Base-by-base conservation (phyloP, 106 monocot genomes). In the Apostasia ramifera region DNA sequence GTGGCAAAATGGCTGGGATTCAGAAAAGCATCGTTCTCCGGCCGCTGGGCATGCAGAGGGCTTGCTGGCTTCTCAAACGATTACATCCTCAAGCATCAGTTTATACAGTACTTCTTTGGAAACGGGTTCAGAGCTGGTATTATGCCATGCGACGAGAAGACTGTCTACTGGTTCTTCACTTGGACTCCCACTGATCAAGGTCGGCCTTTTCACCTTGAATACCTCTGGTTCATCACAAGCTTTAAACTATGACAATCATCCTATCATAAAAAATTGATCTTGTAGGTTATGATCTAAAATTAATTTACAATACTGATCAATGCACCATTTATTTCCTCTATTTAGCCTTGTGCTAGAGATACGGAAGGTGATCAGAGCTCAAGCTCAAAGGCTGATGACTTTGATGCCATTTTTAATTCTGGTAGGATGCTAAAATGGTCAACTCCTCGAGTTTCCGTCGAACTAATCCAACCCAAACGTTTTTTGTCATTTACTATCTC, bases 1-100 rank as follows among this genome's bases (percentile, higher is more conserved):
- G 80, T 94, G 7, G 84, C 93, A n/a, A 81, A 70, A n/a, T 89
- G 86, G 85, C 55, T 89, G 4, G 93, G 90, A 2, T 71, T 94
- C 37, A 71, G 61, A 1, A 73, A 65, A 2, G 75, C 93, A 6
- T 55, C 75, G 4, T 77, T 69, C 43, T 69, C 82, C 0, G 77
- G 84, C 8, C 84, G 87, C 4, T 84, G 66, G 2, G 80, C 82
- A 11, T 38, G 78, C 1, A 83, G 93, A 62, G 89, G 86, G 2
- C 60, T 94, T 39, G 66, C 73, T 0, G 56, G 53, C 26, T 90
- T 74, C 61, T 78, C 86, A 1, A 44, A 80, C 5, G 89, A 78
- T 13, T 90, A 94, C 54, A 80, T 72, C 7, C 70, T 87, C 9
- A 61, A 73, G 15, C 64, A 10, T 2, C 71, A 78, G 6, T 59